These are phyloP conservation scores for Saccharomycopsis olivae DNA, from an alignment of 805 yeast species.

Conservation along the genomic window DNA sequence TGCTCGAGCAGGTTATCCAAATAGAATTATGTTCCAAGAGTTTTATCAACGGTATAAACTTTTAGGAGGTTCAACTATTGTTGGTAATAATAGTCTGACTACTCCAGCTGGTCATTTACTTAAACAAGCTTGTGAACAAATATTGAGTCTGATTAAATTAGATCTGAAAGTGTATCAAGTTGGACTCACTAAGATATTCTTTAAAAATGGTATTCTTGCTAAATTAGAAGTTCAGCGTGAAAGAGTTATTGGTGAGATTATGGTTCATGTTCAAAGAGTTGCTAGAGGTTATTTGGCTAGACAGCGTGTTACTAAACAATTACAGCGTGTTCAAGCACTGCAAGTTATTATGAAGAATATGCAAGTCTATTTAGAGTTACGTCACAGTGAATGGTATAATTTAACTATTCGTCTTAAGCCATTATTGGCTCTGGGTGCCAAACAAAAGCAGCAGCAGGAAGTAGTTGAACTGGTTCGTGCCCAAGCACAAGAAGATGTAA, in stretches of 20 bases:
- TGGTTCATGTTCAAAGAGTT: slow-evolving; percentile 53
- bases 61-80: slow-evolving; percentile 32
- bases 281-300: slow-evolving; percentile 59
- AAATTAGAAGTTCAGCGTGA: slow-evolving; percentile 75
- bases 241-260: slow-evolving; percentile 39
- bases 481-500: slow-evolving; percentile 31
- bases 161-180: slow-evolving; percentile 77
- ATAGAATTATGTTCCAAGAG: slow-evolving; percentile 74
- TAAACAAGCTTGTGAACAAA: slow-evolving; percentile 58
- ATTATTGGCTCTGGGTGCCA: slow-evolving; percentile 51
- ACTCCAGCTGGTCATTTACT: too few relatives aligned
- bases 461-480: too few relatives aligned
- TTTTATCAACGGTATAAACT: slow-evolving; percentile 68
- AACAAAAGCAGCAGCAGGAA: slow-evolving; percentile 38
- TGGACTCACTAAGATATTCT: slow-evolving; percentile 89
- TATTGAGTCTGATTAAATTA: slow-evolving; percentile 52
- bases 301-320: slow-evolving; percentile 30
- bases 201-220: slow-evolving; percentile 95
- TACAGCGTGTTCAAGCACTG: slow-evolving; percentile 61
- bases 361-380: slow-evolving; percentile 35
- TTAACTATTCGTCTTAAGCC: slow-evolving; percentile 68
- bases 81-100: slow-evolving; percentile 58
- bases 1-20: slow-evolving; percentile 95
- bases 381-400: slow-evolving; percentile 68
- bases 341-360: slow-evolving; percentile 57